Evolutionary conservation across 164 flowering plant genomes (phyloP), one percentile per base, ranked within the genome.

Genomic region (Cinnamomum chago): DNA sequence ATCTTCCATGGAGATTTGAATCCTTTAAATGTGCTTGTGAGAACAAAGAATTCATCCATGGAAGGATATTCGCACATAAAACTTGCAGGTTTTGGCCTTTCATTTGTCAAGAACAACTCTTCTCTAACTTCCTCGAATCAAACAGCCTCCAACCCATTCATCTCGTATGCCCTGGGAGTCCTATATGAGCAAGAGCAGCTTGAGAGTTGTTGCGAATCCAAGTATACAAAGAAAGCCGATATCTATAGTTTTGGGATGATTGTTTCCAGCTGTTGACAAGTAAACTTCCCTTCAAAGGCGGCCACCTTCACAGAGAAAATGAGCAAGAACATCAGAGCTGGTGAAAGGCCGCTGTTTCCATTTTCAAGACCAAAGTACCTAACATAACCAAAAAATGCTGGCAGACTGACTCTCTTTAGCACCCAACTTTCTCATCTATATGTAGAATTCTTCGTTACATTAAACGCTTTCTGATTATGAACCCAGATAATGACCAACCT

Each of bases 241-340:
- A n/a, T n/a, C n/a, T n/a, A n/a, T n/a, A n/a, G n/a, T n/a, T 95
- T 89, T 74, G 97, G 87, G 12, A 92, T 95, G 98, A 74, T 95
- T 91, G 95, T 70, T 95, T 95, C 62, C 85, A 92, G 85, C 84
- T 95, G 65, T 35, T 93, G 75, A 89, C 94, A 0, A 97, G 99
- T 40, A 95, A 95, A 84, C 84, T 93, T 25, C 92, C 97, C 0
- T 92, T 90, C 70, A 93, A 90, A 25, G 97, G 90, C 33, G 73
- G 88, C 1, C 97, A 95, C 83, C 92, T 91, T 14, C 95, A 90
- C 76, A 94, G 98, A 67, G 28, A 91, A 88, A 82, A 87, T 88
- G 90, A 87, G 88, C 23, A 72, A 88, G 75, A 92, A 91, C 79
- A 86, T 94, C 25, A 83, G 87, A 67, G 88, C 90, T 23, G 98